Evolutionary conservation across 257 asterid genomes (phyloP), one percentile per base, ranked within the genome.

Genomic region (Solanum dulcamara): DNA sequence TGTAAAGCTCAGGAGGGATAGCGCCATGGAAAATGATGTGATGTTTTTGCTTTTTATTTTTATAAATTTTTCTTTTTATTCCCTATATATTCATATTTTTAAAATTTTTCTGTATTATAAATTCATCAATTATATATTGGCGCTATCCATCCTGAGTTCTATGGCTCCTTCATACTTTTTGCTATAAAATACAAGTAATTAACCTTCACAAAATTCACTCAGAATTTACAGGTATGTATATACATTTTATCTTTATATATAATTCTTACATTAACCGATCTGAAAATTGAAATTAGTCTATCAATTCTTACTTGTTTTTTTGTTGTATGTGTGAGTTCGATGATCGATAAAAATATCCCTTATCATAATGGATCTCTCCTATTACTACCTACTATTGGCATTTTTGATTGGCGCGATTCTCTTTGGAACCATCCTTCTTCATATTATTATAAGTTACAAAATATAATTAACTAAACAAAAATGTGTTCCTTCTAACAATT

Each of bases 1-100:
- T 83, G 89, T 90, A 77, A 94, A 93, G 98, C 98, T 94, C 98
- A 94, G 97, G 98, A 94, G 98, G 98, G 98, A 94, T 94, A 94
- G 98, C 98, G 91, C 97, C 98, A 85, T 48, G 6, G 28, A 83
- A 32, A 13, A 30, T 80, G 77, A 60, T 71, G 24, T 32, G 42
- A 28, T 81, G 9, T 37, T 72, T 71, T 18, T 11, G 14, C 0
- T 20, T 35, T 18, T 9, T 32, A 0, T 9, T 1, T 44, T 24
- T 7, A 33, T 8, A 11, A 64, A 48, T 37, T 22, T 13, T n/a
- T 38, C 5, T 11, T 72, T n/a, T 59, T 24, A 10, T 59, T 59
- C 10, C 30, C 46, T 8, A 20, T 22, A 40, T 40, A 30, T 64
- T 64, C n/a, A 28, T 15, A 40, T 30, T 14, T 7, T 30, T 26